Conservation (phyloP, 225 moss, liverwort and hornwort genomes). For the Straminergon stramineum region DNA sequence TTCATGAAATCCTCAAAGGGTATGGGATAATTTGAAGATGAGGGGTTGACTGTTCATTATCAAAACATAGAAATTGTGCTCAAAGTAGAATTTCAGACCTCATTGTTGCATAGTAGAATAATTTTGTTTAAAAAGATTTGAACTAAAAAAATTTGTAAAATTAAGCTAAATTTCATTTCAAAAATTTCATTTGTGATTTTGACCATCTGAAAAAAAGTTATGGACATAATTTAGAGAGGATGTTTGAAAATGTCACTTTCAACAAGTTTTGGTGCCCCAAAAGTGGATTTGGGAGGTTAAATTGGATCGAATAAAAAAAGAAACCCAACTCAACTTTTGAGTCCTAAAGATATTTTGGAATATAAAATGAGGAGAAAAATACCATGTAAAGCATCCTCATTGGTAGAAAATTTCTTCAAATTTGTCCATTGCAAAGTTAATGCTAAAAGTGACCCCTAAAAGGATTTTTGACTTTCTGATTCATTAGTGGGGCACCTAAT, state of each 20-base stretch:
- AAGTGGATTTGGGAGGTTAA: accelerated
- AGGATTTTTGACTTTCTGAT: not conserved
- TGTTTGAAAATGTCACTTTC: not conserved
- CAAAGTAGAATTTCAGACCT: no score
- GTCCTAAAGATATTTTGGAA: not conserved
- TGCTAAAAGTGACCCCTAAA: not conserved
- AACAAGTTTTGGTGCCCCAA: accelerated
- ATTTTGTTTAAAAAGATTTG: no score
- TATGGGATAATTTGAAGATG: no score
- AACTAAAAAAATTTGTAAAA: no score
- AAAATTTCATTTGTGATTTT: no score
- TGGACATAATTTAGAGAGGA: no score
- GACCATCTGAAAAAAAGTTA: no score
- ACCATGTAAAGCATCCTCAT: not conserved
- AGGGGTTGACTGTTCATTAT: no score
- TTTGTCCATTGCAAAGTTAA: not conserved
- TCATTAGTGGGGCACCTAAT: accelerated
- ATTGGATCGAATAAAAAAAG: accelerated
- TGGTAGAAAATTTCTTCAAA: not conserved
- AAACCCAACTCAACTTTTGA: not conserved
- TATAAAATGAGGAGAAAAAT: not conserved
- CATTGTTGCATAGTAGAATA: no score
- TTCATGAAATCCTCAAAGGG: no score
- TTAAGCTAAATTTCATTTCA: no score
- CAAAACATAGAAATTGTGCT: no score